Evolutionary conservation across 225 moss, liverwort and hornwort genomes (phyloP), one percentile per base, ranked within the genome.

Genomic region (Polytrichum commune): DNA sequence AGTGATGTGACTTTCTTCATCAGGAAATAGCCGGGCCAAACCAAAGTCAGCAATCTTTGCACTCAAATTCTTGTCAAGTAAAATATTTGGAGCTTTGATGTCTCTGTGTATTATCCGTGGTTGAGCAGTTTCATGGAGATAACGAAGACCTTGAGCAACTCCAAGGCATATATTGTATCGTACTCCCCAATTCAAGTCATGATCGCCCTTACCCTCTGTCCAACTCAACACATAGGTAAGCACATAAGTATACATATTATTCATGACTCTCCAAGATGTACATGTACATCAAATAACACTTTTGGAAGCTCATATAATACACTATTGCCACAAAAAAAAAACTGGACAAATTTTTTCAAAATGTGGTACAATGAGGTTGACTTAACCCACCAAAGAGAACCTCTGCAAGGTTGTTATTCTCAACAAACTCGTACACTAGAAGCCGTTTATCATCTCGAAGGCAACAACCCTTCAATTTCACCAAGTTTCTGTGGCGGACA

Each of bases 11-110:
- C 67, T 79, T 19, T 82, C 53, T 13, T 82, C 79, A n/a, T 85
- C 85, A 1, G 35, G 56, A 53, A 76, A 73, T 4, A 76, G 25
- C 18, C 74, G 65, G 1, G 81, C 84, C 28, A 81, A 62, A 19
- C 84, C 84, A 68, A 85, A 85, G 60, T 85, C 76, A 0, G 78
- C 81, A 70, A 85, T 85, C 28, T 85, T 81, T 1, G 81, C 65
- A 18, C 69, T 64, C 8, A 81, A 62, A 22, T 70, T 64, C 7
- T 70, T 78, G 64, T 85, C 84, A 1, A 85, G 63, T 19, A 85
- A 71, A 26, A 85, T 81, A 46, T 85, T 85, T n/a, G 61, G 25
- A 1, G 81, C 70, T 68, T 85, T 81, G 57, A 85, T 73, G 64
- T 78, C 85, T 22, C 85, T 78, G n/a, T 85, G 85, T 30, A 82